These are phyloP conservation scores for Phytomonas sp. DNA, from an alignment of 208 protist species.

Conservation along the genomic window DNA sequence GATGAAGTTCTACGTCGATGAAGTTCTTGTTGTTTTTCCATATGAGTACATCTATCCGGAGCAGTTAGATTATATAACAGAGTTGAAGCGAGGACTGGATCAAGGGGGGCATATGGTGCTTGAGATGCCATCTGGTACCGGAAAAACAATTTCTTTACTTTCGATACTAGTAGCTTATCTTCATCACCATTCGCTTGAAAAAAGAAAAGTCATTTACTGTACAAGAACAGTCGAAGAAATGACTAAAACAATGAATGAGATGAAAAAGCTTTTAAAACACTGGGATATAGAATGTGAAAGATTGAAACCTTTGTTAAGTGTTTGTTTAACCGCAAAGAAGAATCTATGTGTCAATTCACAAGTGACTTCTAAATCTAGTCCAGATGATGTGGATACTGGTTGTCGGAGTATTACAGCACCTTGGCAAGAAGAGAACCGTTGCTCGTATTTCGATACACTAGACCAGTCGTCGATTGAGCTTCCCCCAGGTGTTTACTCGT, in stretches of 20 bases:
- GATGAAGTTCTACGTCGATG: slow-evolving; percentile 96
- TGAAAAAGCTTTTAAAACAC: slow-evolving; percentile 79
- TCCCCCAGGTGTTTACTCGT: slow-evolving; percentile 93
- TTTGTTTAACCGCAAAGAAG: slow-evolving; percentile 87
- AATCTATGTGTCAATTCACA: slow-evolving; percentile 96
- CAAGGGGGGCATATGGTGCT: slow-evolving; percentile 93
- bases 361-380: slow-evolving; percentile 50
- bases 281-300: slow-evolving; percentile 52
- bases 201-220: slow-evolving; percentile 98
- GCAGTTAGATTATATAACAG: slow-evolving; percentile 97
- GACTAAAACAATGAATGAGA: slow-evolving; percentile 95
- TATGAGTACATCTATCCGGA: slow-evolving; percentile 99
- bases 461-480: slow-evolving; percentile 55
- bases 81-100: slow-evolving; percentile 94
- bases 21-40: slow-evolving; percentile 96
- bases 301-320: slow-evolving; percentile 51
- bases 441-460: slow-evolving; percentile 75
- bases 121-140: slow-evolving; percentile 99
- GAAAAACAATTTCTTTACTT: slow-evolving; percentile 98
- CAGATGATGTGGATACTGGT: slow-evolving; percentile 89
- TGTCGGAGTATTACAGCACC: slow-evolving; percentile 93
- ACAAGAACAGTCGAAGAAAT: slow-evolving; percentile 99
- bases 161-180: slow-evolving; percentile 94
- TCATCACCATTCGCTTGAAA: slow-evolving; percentile 85
- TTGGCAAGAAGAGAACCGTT: slow-evolving; percentile 77